These are phyloP conservation scores for Aspergillus nidulans DNA, from an alignment of 495 filamentous ascomycete genomes.

Conservation along the genomic window DNA sequence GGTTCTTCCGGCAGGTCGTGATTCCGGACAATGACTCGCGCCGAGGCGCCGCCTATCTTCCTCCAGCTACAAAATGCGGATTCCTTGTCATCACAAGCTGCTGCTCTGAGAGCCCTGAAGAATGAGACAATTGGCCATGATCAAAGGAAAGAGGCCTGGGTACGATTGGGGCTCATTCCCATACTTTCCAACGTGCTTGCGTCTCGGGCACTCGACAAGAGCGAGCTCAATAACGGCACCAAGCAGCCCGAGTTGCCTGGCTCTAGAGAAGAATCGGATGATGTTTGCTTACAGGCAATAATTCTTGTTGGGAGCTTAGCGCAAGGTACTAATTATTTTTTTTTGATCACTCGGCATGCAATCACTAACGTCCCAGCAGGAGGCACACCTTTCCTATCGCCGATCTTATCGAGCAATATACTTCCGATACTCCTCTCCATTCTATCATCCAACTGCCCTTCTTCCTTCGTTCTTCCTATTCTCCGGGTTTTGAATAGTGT, in stretches of 20 bases:
- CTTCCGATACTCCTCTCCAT: conserved; percentile 64
- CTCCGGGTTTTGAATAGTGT: conserved; percentile 72
- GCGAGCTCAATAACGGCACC: conserved; percentile 32
- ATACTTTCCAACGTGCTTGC: conserved; percentile 60
- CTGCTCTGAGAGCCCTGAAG: conserved; percentile 68
- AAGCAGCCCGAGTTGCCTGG: conserved; percentile 16
- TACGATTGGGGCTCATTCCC: conserved; percentile 64
- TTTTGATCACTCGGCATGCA: neutral
- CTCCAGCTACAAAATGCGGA: conserved; percentile 58
- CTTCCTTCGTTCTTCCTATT: conserved; percentile 63
- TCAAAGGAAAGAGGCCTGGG: conserved; percentile 74
- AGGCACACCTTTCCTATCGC: conserved; percentile 70
- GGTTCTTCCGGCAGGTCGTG: conserved; percentile 28
- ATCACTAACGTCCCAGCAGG: conserved; percentile 47
- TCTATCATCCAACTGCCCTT: conserved; percentile 58
- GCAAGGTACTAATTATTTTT: conserved; percentile 53
- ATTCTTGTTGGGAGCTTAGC: conserved; percentile 79
- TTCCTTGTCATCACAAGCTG: conserved; percentile 56
- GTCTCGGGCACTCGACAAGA: conserved; percentile 30
- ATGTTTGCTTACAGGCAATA: conserved; percentile 70
- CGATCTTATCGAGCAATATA: conserved; percentile 62
- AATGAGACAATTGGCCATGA: conserved; percentile 87
- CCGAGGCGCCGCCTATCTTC: conserved; percentile 51
- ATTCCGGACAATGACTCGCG: conserved; percentile 45
- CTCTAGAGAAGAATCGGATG: conserved; percentile 49